phyloP scores from a whole-genome alignment of 2,329 filamentous ascomycete species.

The Trichophaea hybrida region DNA sequence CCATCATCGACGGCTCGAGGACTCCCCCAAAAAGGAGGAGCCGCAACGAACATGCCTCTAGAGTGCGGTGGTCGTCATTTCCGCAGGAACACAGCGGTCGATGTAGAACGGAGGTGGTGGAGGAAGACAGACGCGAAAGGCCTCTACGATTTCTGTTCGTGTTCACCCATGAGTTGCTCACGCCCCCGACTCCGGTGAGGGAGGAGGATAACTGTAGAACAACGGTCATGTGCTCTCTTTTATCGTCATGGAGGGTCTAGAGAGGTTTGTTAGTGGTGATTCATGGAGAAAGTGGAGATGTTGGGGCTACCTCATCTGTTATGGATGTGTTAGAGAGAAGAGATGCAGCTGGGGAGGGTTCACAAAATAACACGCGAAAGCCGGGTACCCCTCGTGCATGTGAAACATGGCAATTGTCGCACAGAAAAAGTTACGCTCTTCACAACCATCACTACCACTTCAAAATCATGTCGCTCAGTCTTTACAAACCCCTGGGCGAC shows the following conservation, averaged over 20 bases:
- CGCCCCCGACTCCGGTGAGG: neutral
- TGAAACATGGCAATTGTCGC: neutral
- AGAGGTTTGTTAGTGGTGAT: neutral
- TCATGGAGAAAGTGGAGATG: neutral
- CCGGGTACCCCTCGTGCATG: neutral
- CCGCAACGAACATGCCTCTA: neutral
- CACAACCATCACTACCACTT: neutral
- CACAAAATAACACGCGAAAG: neutral
- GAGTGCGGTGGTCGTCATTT: conserved; percentile 2
- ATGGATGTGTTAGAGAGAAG: neutral
- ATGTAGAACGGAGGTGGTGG: neutral
- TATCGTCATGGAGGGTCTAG: conserved; percentile 4
- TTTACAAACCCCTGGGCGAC: conserved; percentile 49
- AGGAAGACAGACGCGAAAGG: neutral
- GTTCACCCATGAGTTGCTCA: neutral
- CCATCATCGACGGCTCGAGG: neutral
- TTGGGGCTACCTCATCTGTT: neutral
- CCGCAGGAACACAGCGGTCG: neutral
- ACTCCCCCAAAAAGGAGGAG: neutral
- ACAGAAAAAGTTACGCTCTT: neutral
- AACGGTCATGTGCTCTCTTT: conserved; percentile 1
- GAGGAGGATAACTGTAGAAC: neutral
- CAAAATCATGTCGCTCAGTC: conserved; percentile 27
- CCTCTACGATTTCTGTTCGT: conserved; percentile 8
- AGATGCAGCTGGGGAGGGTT: neutral